Percentiles rank a stretch among this genome's conserved stretches.
phyloP scores from a whole-genome alignment of 2,329 filamentous ascomycete species.

The Aspergillus viridinutans region DNA sequence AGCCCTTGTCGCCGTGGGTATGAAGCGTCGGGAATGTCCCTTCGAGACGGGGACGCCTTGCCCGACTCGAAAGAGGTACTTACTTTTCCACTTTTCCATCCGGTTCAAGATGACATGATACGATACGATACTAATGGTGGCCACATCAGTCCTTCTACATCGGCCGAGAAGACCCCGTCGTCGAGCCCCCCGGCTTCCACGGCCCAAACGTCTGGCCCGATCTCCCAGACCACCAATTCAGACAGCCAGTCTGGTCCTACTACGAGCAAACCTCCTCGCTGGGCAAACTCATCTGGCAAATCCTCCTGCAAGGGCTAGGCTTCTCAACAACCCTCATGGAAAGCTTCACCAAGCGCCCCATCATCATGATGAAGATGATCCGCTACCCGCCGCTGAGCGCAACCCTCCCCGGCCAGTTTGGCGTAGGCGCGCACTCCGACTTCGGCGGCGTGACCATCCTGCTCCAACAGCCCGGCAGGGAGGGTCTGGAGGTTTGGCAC shows the following conservation, averaged over 20 bases:
- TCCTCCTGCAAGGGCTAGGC: background rate
- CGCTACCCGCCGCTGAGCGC: slow-evolving; percentile 41
- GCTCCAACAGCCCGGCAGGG: slow-evolving; percentile 17
- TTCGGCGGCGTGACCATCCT: slow-evolving; percentile 24
- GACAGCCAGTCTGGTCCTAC: slow-evolving; percentile 16
- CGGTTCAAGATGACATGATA: too few relatives aligned
- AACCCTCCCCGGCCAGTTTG: slow-evolving; percentile 30
- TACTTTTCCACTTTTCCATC: too few relatives aligned
- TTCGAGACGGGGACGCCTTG: slow-evolving; percentile 16
- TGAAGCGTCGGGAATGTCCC: slow-evolving; percentile 16
- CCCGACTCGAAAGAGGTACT: slow-evolving; percentile 25
- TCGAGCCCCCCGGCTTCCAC: slow-evolving; percentile 18
- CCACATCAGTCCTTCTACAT: slow-evolving; percentile 3
- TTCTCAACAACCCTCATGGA: background rate
- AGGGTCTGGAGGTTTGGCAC: slow-evolving; percentile 21
- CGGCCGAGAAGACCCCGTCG: slow-evolving; percentile 1
- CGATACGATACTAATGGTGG: too few relatives aligned
- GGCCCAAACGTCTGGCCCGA: slow-evolving; percentile 32
- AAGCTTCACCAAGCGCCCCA: background rate
- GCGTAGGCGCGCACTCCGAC: slow-evolving; percentile 23
- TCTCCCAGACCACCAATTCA: slow-evolving; percentile 27
- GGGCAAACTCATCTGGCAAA: background rate
- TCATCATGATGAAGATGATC: background rate
- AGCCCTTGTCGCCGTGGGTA: slow-evolving; percentile 23
- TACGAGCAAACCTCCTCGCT: slow-evolving; percentile 17